Conservation (phyloP, 139 green algal genomes). For the Picochlorum sp. region DNA sequence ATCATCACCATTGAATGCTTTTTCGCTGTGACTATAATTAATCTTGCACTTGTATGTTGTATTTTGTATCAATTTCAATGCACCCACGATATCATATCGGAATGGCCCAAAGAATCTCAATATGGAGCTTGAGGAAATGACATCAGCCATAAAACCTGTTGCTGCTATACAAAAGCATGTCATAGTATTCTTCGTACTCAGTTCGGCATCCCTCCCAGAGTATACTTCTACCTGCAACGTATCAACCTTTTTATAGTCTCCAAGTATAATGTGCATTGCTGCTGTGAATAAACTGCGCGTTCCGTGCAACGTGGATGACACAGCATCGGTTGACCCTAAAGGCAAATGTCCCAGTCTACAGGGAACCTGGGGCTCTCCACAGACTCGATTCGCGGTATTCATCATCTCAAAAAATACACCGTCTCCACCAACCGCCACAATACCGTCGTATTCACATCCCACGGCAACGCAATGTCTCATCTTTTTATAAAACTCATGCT, state of each 20-base stretch:
- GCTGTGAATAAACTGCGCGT: conserved; percentile 55
- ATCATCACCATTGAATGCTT: background rate
- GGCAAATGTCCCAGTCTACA: conserved; percentile 75
- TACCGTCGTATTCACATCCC: background rate
- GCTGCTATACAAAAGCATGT: conserved; percentile 30
- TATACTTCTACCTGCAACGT: conserved; percentile 40
- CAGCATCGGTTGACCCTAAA: conserved; percentile 75
- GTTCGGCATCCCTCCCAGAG: conserved; percentile 9
- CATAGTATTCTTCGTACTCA: background rate
- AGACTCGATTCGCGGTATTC: conserved; percentile 44
- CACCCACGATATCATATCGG: conserved; percentile 42
- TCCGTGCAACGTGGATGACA: conserved; percentile 75
- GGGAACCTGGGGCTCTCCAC: background rate
- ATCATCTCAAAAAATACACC: conserved; percentile 85
- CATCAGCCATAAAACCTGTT: conserved; percentile 74
- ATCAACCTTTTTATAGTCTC: conserved; percentile 70
- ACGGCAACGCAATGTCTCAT: background rate
- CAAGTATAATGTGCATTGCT: conserved; percentile 74
- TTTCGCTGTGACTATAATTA: background rate
- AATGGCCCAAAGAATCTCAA: conserved; percentile 58
- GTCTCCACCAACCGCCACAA: conserved; percentile 61
- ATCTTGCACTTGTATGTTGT: conserved; percentile 3
- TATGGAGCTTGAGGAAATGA: conserved; percentile 50
- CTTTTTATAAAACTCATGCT: background rate
- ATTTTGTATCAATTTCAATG: conserved; percentile 23